Percentiles rank a stretch among this genome's conserved stretches.
Conservation (phyloP, 2,329 filamentous ascomycete genomes). For the Xylaria sp. region DNA sequence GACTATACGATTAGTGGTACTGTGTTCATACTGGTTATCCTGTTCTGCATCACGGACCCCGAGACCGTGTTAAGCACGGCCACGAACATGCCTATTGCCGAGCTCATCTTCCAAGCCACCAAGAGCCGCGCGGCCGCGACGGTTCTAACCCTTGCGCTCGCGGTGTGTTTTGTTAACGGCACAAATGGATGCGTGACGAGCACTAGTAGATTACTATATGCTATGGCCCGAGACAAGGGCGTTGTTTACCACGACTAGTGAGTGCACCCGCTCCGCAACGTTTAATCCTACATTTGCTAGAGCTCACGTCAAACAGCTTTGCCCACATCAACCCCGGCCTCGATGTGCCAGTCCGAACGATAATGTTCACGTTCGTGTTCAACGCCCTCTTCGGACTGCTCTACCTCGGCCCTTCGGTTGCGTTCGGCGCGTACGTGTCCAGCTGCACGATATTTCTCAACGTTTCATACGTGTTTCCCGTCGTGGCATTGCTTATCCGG, state of each 20-base stretch:
- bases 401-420: slow-evolving; percentile 52
- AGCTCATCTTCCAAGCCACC: slow-evolving; percentile 52
- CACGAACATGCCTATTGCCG: slow-evolving; percentile 53
- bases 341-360: slow-evolving; percentile 49
- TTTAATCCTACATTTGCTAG: not conserved
- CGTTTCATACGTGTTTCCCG: slow-evolving; percentile 51
- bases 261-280: slow-evolving; percentile 3
- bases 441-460: slow-evolving; percentile 53
- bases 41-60: slow-evolving; percentile 49
- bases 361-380: slow-evolving; percentile 49
- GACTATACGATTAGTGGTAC: slow-evolving; percentile 37
- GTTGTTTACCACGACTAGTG: slow-evolving; percentile 43
- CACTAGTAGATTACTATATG: slow-evolving; percentile 49
- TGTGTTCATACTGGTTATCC: slow-evolving; percentile 48
- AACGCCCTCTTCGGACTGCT: slow-evolving; percentile 53
- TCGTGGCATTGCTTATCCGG: slow-evolving; percentile 46
- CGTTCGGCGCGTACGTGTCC: slow-evolving; percentile 53
- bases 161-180: slow-evolving; percentile 53
- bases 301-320: slow-evolving; percentile 34
- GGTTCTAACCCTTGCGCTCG: slow-evolving; percentile 48
- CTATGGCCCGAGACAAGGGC: slow-evolving; percentile 54
- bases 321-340: slow-evolving; percentile 45
- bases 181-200: slow-evolving; percentile 52
- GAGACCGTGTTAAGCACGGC: slow-evolving; percentile 43
- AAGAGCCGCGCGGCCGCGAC: slow-evolving; percentile 47